Evolutionary conservation across 768 basidiomycete species (phyloP).

Genomic region (Coprinopsis sp.): DNA sequence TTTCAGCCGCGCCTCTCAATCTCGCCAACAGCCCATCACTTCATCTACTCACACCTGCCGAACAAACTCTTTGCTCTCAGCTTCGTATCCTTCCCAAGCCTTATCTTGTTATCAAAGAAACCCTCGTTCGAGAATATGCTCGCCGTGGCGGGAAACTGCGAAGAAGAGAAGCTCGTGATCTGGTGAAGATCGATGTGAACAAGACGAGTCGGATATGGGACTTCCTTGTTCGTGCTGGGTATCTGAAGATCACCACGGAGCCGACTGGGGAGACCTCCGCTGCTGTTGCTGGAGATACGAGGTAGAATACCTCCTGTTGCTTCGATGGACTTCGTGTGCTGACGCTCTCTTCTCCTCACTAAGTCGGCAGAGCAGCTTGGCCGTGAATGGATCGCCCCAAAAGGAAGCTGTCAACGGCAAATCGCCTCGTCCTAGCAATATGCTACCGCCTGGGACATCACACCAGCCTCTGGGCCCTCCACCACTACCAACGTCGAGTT

Average conservation of each 20-base stretch:
- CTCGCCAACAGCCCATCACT: conserved; percentile 87
- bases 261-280: conserved; percentile 9
- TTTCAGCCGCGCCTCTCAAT: conserved; percentile 71
- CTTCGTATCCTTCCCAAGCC: conserved; percentile 92
- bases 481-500: not conserved
- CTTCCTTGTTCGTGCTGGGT: conserved; percentile 83
- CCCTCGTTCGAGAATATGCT: conserved; percentile 89
- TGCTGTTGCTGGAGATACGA: not conserved
- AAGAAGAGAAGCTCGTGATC: conserved; percentile 80
- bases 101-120: conserved; percentile 94
- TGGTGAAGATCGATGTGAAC: conserved; percentile 91
- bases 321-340: not conserved
- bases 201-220: conserved; percentile 93
- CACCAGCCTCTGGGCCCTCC: not conserved
- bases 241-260: conserved; percentile 65
- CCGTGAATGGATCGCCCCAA: conserved; percentile 7
- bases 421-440: conserved; percentile 6
- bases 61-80: conserved; percentile 83
- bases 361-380: conserved; percentile 1
- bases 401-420: conserved; percentile 7
- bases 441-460: too few species aligned
- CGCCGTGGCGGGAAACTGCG: conserved; percentile 84
- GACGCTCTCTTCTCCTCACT: not conserved
- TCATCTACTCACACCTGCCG: conserved; percentile 83
- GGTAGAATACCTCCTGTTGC: not conserved